A percentile compares a stretch with the other conserved stretches of the same genome.
Conservation (phyloP, 257 asterid species). For the Gynochthodes officinalis region DNA sequence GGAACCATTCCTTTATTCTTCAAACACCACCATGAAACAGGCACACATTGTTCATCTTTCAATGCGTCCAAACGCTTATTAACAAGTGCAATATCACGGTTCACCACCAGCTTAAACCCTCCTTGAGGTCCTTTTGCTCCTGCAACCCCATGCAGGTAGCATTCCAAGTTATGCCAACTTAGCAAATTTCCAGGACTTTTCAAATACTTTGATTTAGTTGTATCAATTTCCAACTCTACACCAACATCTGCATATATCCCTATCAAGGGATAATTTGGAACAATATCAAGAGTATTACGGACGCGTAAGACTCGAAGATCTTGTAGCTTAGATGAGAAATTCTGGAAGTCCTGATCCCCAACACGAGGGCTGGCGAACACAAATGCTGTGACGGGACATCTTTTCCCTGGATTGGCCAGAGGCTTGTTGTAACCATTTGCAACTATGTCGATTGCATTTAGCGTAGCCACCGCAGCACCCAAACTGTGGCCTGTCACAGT, state of each 20-base stretch:
- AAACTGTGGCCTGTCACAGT: conserved; percentile 78
- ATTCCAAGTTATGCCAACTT: conserved; percentile 63
- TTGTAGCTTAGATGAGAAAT: conserved; percentile 10
- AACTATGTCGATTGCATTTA: conserved; percentile 65
- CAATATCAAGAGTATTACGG: conserved; percentile 50
- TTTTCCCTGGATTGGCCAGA: conserved; percentile 27
- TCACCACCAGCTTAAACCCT: conserved; percentile 52
- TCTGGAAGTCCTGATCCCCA: conserved; percentile 45
- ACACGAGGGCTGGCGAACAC: conserved; percentile 70
- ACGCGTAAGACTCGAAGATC: conserved; percentile 42
- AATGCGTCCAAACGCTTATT: conserved; percentile 52
- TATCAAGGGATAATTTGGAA: conserved; percentile 49
- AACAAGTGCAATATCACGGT: conserved; percentile 51
- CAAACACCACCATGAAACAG: conserved; percentile 60
- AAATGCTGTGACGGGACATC: conserved; percentile 63
- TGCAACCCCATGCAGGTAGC: conserved; percentile 71
- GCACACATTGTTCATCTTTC: conserved; percentile 54
- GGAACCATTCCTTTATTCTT: conserved; percentile 80
- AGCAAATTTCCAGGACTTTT: conserved; percentile 42
- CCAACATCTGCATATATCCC: conserved; percentile 57
- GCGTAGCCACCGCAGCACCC: conserved; percentile 69
- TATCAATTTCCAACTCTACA: conserved; percentile 49
- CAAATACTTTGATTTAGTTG: conserved; percentile 46
- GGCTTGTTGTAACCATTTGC: conserved; percentile 52
- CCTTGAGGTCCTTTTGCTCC: conserved; percentile 55